Evolutionary conservation across 805 yeast genomes (phyloP).

Genomic region (Saturnispora besseyi): DNA sequence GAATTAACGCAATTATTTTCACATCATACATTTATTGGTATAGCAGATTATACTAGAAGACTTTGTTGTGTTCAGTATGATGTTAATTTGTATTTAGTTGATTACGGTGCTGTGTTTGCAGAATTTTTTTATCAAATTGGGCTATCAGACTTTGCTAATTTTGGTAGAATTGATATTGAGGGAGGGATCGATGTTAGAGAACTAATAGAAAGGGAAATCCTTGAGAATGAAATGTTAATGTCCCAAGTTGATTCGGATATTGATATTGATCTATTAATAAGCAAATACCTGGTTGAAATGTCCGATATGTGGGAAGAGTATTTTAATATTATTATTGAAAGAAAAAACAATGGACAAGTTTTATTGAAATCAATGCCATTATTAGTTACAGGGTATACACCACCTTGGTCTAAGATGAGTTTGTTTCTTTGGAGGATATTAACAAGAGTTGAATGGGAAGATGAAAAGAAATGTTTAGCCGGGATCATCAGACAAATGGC

Average conservation of each 20-base stretch:
- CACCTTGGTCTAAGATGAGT: conserved; percentile 56
- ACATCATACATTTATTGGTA: conserved; percentile 67
- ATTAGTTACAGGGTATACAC: conserved; percentile 53
- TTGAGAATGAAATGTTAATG: conserved; percentile 17
- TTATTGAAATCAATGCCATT: conserved; percentile 53
- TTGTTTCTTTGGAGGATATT: conserved; percentile 57
- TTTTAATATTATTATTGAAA: conserved; percentile 44
- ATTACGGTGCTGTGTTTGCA: conserved; percentile 59
- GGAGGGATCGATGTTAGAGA: conserved; percentile 26
- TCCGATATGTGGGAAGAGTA: conserved; percentile 76
- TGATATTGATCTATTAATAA: conserved; percentile 10
- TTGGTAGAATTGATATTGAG: conserved; percentile 47
- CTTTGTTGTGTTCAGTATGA: conserved; percentile 81
- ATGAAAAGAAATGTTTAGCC: conserved; percentile 60
- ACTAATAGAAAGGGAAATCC: conserved; percentile 31
- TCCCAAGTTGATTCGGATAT: neutral
- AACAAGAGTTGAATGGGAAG: conserved; percentile 48
- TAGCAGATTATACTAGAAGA: conserved; percentile 63
- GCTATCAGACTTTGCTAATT: conserved; percentile 70
- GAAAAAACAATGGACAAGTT: conserved; percentile 27
- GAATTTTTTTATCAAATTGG: conserved; percentile 79
- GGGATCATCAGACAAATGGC: conserved; percentile 65
- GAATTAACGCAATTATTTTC: conserved; percentile 59
- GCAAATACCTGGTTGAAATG: conserved; percentile 33
- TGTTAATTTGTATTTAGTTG: conserved; percentile 66